These are phyloP conservation scores for Keqinozyma sinolaborantium DNA, from an alignment of 1,139 yeast species.

Conservation along the genomic window DNA sequence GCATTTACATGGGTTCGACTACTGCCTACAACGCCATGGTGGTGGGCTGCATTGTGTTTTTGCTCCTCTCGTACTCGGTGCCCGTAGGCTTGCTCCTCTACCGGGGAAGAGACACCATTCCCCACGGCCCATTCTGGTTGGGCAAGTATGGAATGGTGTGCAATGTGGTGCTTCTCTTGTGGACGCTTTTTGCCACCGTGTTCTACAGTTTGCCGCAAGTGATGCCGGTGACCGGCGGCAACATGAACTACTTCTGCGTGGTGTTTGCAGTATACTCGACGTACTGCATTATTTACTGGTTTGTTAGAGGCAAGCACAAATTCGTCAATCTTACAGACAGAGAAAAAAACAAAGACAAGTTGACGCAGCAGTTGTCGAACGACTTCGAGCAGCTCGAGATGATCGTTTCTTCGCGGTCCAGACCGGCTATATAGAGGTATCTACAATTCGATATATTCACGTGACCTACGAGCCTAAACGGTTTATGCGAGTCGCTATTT, in stretches of 20 bases:
- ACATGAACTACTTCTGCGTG: slow-evolving; percentile 45
- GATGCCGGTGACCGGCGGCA: slow-evolving; percentile 42
- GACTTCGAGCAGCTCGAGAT: slow-evolving; percentile 23
- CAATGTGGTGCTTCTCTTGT: slow-evolving; percentile 13
- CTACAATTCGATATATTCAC: too few relatives aligned
- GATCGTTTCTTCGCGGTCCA: slow-evolving; percentile 12
- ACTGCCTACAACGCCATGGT: slow-evolving; percentile 42
- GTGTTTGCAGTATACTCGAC: slow-evolving; percentile 32
- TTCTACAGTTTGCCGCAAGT: slow-evolving; percentile 43
- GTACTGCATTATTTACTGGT: slow-evolving; percentile 36
- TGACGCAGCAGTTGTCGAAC: slow-evolving; percentile 24
- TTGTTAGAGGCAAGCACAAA: slow-evolving; percentile 31
- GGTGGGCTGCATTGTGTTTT: slow-evolving; percentile 33
- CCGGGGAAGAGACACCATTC: slow-evolving; percentile 32
- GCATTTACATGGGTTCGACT: slow-evolving; percentile 39
- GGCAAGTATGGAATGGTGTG: slow-evolving; percentile 21
- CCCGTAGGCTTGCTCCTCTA: slow-evolving; percentile 29
- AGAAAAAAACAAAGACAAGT: slow-evolving; percentile 19
- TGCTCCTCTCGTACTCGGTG: slow-evolving; percentile 31
- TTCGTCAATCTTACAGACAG: slow-evolving; percentile 24
- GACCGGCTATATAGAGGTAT: too few relatives aligned
- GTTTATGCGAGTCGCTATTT: too few relatives aligned
- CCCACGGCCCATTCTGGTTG: slow-evolving; percentile 51
- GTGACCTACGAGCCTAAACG: too few relatives aligned
- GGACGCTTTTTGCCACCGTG: slow-evolving; percentile 40